phyloP scores from a whole-genome alignment of 768 basidiomycete species.

The Boletus subcaerulescens region DNA sequence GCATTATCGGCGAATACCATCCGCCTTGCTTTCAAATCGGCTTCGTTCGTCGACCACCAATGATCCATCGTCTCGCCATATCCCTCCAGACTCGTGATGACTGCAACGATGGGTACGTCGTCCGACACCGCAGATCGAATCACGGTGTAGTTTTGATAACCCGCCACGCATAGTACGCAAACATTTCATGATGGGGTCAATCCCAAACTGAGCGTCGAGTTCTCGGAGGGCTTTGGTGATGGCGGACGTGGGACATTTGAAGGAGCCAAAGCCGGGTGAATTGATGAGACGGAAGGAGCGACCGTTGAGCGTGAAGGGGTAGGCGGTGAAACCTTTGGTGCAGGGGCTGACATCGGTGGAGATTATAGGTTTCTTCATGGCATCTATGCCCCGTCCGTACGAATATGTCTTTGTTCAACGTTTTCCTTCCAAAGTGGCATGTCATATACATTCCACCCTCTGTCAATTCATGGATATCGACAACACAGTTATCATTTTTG shows the following conservation, averaged over 20 bases:
- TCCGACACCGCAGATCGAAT: slow-evolving; percentile 29
- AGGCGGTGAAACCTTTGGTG: too few relatives aligned
- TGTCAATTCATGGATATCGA: too few relatives aligned
- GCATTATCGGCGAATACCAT: slow-evolving; percentile 35
- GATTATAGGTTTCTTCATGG: too few relatives aligned
- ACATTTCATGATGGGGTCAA: slow-evolving; percentile 29
- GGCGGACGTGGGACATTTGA: slow-evolving; percentile 20
- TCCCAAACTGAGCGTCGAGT: slow-evolving; percentile 25
- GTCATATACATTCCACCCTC: too few relatives aligned
- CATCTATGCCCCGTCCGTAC: too few relatives aligned
- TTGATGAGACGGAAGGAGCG: slow-evolving; percentile 31
- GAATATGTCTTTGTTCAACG: too few relatives aligned
- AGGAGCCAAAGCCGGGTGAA: slow-evolving; percentile 29
- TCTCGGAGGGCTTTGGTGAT: slow-evolving; percentile 28
- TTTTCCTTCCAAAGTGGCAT: too few relatives aligned
- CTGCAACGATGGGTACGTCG: slow-evolving; percentile 31
- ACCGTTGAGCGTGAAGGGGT: slow-evolving; percentile 24
- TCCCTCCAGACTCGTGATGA: slow-evolving; percentile 32
- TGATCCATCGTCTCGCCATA: slow-evolving; percentile 30
- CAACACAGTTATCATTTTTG: too few relatives aligned
- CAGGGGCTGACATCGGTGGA: too few relatives aligned
- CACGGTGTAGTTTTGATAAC: slow-evolving; percentile 24
- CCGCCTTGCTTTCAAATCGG: slow-evolving; percentile 28
- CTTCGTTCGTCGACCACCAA: slow-evolving; percentile 41
- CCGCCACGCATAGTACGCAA: slow-evolving; percentile 27